Base-by-base conservation (phyloP, 2,329 filamentous ascomycete species). In the Aspergillus terreus region DNA sequence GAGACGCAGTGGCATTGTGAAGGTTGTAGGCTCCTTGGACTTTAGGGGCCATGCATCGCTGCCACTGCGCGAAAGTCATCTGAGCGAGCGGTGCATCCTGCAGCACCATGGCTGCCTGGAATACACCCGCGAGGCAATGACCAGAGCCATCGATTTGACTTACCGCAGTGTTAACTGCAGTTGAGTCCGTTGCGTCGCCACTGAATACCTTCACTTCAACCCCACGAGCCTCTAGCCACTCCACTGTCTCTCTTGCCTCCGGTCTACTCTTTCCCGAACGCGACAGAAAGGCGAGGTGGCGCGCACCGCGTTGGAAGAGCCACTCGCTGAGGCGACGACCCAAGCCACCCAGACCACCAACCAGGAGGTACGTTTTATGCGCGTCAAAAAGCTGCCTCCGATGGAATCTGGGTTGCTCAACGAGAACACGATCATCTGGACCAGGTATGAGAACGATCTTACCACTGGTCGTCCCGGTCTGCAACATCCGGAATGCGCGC, bases 291-390 rank as follows among this genome's bases (percentile, higher is more conserved):
- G 30, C 25, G 10, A 52, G 25, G 14, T 44, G 17, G 12, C 46
- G 23, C 5, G 50, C 50, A 12, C 46, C 46, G 1, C 32, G 17
- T n/a, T 27, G 15, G 17, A 36, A 27, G 10, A 52, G 33, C 50
- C 46, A 49, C 23, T 45, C 23, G n/a, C 40, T 27, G 9, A 52
- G 15, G 12, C 36, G 36, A 3, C 35, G 42, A 4, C 50, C 50
- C 14, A 52, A n/a, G 42, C 46, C 46, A 11, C 50, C 50, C 7
- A 52, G 50, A 10, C 50, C 46, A 12, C 50, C 46, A 9, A 52
- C 50, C 4, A 52, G 41, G 7, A 49, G 17, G 15, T 49, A 52
- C 21, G 41, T 52, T 32, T 32, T 40, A 11, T 48, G 23, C 12
- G 25, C 14, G 30, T 5, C 36, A 19, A 19, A 19, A 19, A 19